A percentile compares a stretch with the other conserved stretches of the same genome.
Evolutionary conservation across 371 early-diverging fungal genomes (phyloP).

Genomic region (Rhizopus stolonifer): DNA sequence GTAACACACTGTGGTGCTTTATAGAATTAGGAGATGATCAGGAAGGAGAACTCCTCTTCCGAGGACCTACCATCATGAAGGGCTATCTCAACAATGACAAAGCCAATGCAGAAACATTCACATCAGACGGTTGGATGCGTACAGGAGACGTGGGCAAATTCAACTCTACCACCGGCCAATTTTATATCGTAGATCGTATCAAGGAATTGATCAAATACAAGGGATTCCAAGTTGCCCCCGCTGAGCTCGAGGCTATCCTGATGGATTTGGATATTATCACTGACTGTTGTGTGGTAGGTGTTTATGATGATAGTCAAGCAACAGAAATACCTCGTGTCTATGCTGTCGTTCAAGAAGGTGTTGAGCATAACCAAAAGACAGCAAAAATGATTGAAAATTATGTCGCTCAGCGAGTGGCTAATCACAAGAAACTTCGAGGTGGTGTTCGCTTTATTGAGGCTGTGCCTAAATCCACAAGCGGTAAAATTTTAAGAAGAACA

Average conservation of each 20-base stretch:
- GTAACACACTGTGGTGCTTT: not conserved
- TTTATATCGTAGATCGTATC: slow-evolving; percentile 70
- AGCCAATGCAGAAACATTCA: slow-evolving; percentile 73
- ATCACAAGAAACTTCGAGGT: slow-evolving; percentile 78
- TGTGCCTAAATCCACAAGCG: slow-evolving; percentile 79
- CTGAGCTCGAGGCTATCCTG: slow-evolving; percentile 77
- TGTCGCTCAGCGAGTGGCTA: slow-evolving; percentile 63
- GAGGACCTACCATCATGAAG: slow-evolving; percentile 83
- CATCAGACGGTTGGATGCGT: slow-evolving; percentile 71
- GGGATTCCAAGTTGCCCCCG: slow-evolving; percentile 76
- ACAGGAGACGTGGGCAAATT: slow-evolving; percentile 84
- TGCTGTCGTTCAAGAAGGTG: slow-evolving; percentile 56
- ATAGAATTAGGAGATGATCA: slow-evolving; percentile 56
- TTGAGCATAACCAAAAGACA: slow-evolving; percentile 18
- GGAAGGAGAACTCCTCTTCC: slow-evolving; percentile 74
- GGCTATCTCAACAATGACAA: slow-evolving; percentile 69
- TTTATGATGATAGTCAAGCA: slow-evolving; percentile 49
- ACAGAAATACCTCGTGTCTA: slow-evolving; percentile 82
- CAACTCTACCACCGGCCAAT: slow-evolving; percentile 52
- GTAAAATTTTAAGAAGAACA: slow-evolving; percentile 76
- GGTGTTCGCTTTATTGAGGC: slow-evolving; percentile 69
- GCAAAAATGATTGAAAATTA: slow-evolving; percentile 37
- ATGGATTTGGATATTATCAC: slow-evolving; percentile 63
- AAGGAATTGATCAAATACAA: slow-evolving; percentile 81
- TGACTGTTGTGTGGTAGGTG: slow-evolving; percentile 76